Base-by-base conservation (phyloP, 331 rosid species). In the Cucumis variabilis region DNA sequence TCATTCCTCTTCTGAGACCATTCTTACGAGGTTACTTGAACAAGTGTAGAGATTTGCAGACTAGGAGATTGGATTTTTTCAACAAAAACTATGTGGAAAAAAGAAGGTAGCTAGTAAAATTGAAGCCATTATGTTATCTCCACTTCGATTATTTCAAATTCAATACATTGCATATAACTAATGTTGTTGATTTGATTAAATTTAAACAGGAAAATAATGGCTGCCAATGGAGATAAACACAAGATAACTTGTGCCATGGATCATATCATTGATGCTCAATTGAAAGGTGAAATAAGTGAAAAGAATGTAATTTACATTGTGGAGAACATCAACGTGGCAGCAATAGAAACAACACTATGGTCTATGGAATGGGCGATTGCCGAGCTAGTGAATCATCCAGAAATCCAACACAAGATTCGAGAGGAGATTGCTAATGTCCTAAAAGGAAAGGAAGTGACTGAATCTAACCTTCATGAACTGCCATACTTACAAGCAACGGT, bases 181-280 rank as follows among this genome's bases (percentile, higher is more conserved):
- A 73, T 2, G 1, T 41, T 5, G 46, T 78, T 33, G 25, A 74
- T 20, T 28, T 55, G 3, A 82, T 23, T 1, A 14, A 41, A 0
- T 50, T 44, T 87, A 21, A 50, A 23, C 80, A 94, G 98, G 86
- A 25, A 92, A 79, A 91, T 93, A 84, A 92, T 94, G 93, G 93
- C 92, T 1, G 92, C 90, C 11, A 94, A 93, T 78, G 98, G 94
- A 84, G 91, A 92, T 62, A 91, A 90, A 46, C 96, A 94, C 89
- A 91, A 91, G 89, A 93, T 92, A 85, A 93, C 25, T n/a, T 94
- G 98, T 33, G 98, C 98, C 74, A 96, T 96, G 11, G 98, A 96
- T 84, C 98, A 89, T 84, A 89, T 92, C 28, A 88, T 90, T 77
- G 92, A 90, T 37, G 93, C 93, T 51, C 85, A 92, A 51, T 55